Base-by-base conservation (phyloP, 495 filamentous ascomycete genomes). In the Darksidea phi region DNA sequence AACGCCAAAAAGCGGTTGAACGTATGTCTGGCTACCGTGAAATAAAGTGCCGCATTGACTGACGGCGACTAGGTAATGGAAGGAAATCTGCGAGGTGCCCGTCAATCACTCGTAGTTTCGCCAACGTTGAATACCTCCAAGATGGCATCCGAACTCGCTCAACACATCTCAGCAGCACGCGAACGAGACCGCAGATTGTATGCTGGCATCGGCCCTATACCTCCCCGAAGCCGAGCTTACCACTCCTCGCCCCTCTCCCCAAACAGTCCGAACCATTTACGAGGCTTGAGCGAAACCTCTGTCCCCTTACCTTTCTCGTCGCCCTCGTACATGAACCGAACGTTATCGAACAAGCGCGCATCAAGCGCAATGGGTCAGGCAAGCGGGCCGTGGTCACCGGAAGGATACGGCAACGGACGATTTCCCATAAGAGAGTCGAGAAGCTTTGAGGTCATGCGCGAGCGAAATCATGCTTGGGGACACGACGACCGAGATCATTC, bases 1-100 rank as follows among this genome's bases (percentile, higher is more conserved):
- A 95, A 95, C 75, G 91, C 91, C 26, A 96, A 96, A 75, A 86
- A 83, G 72, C 80, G 91, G 65, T 76, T 96, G 42, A 90, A 88
- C 73, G 91, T 96, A 79, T 73, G 89, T 74, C 48, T 54, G 23
- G 15, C n/a, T 36, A n/a, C 13, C 20, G 18, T 24, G 37, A 23
- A 41, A 21, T 24, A 11, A 43, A 11, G 6, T 20, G 12, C 15
- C 6, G 42, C 48, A 28, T 1, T 17, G 6, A 41, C 58, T 67
- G 52, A 67, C 57, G 34, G 38, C 42, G 46, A 52, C 43, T 67
- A 96, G 91, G 85, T 90, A 17, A 95, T 96, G 89, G 91, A 96
- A 74, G 89, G 86, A 17, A 96, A 96, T 68, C 75, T 96, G 21
- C 86, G 79, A 50, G 84, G 90, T 32, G 91, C 91, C 20, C 84